Evolutionary conservation across 2,329 filamentous ascomycete genomes (phyloP).

Genomic region (Pseudocercospora eumusae): DNA sequence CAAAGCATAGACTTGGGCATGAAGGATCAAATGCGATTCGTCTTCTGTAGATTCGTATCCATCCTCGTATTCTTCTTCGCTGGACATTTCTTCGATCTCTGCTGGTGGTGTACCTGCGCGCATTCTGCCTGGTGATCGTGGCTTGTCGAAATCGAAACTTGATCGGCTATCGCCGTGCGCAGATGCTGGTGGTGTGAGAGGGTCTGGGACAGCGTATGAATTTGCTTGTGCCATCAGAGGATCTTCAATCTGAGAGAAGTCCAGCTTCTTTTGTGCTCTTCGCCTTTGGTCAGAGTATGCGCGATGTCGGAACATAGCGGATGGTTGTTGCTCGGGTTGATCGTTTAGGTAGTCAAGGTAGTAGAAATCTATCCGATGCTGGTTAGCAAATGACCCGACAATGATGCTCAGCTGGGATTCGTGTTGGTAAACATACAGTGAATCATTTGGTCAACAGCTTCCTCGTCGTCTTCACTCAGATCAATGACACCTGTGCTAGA

Average conservation of each 20-base stretch:
- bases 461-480: constrained; percentile 43
- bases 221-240: constrained; percentile 41
- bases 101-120: constrained; percentile 31
- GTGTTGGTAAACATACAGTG: constrained; percentile 36
- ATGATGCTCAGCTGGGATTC: not conserved
- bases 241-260: constrained; percentile 40
- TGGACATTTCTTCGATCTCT: constrained; percentile 34
- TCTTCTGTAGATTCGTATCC: constrained; percentile 41
- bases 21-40: constrained; percentile 48
- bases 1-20: constrained; percentile 53
- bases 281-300: constrained; percentile 33
- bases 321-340: constrained; percentile 29
- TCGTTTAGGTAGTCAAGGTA: constrained; percentile 42
- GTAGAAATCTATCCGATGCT: constrained; percentile 39
- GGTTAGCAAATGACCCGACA: constrained; percentile 4
- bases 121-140: constrained; percentile 26
- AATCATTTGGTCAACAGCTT: constrained; percentile 45
- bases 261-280: constrained; percentile 36
- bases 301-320: constrained; percentile 39
- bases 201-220: constrained; percentile 29
- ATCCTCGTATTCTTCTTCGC: constrained; percentile 42
- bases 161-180: constrained; percentile 17
- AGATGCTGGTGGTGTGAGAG: constrained; percentile 29
- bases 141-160: constrained; percentile 27
- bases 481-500: constrained; percentile 41